Conservation (phyloP, 345 rosid genomes). For the Psidium guajava region DNA sequence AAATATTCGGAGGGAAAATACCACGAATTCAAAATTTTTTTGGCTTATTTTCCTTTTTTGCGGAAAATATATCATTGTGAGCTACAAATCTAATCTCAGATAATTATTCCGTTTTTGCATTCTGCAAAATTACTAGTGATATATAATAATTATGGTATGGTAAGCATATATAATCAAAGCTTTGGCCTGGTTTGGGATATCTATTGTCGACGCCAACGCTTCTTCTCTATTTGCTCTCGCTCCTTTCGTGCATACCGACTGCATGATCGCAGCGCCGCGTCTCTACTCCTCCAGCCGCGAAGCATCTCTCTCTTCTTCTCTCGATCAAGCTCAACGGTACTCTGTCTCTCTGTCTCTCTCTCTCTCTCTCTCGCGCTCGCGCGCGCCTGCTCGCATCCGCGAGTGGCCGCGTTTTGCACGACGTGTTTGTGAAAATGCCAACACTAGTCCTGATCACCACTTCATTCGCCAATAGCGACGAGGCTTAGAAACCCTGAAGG, state of each 20-base stretch:
- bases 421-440: neutral
- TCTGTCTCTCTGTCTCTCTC: neutral
- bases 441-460: neutral
- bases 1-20: too few species aligned
- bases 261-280: neutral
- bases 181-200: neutral
- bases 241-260: neutral
- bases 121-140: neutral
- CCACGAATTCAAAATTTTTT: too few species aligned
- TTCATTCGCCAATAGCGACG: neutral
- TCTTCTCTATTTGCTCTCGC: neutral
- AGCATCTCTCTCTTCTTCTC: neutral
- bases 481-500: neutral
- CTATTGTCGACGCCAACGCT: neutral
- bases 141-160: neutral
- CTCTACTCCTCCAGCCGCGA: neutral
- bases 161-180: too few species aligned
- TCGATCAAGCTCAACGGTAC: neutral
- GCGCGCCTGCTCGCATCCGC: neutral
- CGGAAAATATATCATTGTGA: neutral
- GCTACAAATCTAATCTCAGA: neutral
- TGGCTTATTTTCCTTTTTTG: too few species aligned
- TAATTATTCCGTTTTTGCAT: neutral
- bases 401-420: neutral
- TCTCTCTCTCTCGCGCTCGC: neutral